Evolutionary conservation across 164 flowering plant genomes (phyloP).

Genomic region (Protea cynaroides): DNA sequence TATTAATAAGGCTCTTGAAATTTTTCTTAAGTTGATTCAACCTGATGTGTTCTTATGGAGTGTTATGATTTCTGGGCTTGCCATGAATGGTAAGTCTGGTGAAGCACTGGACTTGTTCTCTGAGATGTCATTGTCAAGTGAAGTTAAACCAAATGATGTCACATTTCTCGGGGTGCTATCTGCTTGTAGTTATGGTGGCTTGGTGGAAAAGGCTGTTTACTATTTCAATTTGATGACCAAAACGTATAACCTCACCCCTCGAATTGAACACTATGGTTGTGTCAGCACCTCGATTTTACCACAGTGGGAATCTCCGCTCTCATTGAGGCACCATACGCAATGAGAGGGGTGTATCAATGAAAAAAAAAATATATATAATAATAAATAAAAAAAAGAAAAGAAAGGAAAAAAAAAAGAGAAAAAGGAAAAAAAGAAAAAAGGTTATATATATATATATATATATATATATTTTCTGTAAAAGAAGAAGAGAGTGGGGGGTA

Average conservation of each 20-base stretch:
- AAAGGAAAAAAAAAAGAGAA: too few species aligned
- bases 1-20: slow-evolving; percentile 21
- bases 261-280: slow-evolving; percentile 28
- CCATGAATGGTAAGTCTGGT: slow-evolving; percentile 25
- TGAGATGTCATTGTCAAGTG: slow-evolving; percentile 19
- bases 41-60: slow-evolving; percentile 30
- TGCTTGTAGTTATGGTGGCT: slow-evolving; percentile 37
- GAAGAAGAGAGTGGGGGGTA: too few species aligned
- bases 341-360: too few species aligned
- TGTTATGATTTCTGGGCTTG: slow-evolving; percentile 32
- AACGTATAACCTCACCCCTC: slow-evolving; percentile 23
- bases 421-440: too few species aligned
- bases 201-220: slow-evolving; percentile 22
- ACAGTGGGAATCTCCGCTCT: too few species aligned
- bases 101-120: slow-evolving; percentile 23
- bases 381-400: too few species aligned
- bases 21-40: slow-evolving; percentile 18
- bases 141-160: slow-evolving; percentile 27
- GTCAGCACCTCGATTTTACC: too few species aligned
- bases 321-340: too few species aligned
- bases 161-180: slow-evolving; percentile 32
- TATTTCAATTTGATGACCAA: slow-evolving; percentile 21
- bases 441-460: too few species aligned
- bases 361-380: too few species aligned
- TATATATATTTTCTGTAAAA: too few species aligned